phyloP scores from a whole-genome alignment of 2,329 filamentous ascomycete species.

The Lasiodiplodia gonubiensis region DNA sequence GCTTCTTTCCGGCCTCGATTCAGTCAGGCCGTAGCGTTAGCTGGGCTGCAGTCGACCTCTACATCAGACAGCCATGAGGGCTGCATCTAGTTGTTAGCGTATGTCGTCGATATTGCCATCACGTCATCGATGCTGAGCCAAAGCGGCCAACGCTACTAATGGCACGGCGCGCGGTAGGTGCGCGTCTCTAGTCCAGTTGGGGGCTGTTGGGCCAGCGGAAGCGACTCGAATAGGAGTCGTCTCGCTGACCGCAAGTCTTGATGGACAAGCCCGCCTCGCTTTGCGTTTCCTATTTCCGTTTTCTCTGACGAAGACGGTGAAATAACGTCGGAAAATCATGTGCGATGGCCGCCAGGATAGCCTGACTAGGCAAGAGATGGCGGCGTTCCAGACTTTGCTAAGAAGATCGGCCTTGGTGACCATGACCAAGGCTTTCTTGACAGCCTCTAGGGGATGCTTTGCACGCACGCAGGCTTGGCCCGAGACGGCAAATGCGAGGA shows the following conservation, averaged over 20 bases:
- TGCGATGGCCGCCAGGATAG: background rate
- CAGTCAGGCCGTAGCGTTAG: background rate
- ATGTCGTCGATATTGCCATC: background rate
- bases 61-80: background rate
- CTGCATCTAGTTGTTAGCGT: background rate
- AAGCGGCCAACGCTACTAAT: background rate
- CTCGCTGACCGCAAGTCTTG: conserved; percentile 19
- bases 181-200: background rate
- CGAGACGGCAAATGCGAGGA: background rate
- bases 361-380: background rate
- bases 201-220: background rate
- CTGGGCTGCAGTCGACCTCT: background rate
- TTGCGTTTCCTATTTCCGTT: conserved; percentile 11
- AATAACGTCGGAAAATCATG: background rate
- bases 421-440: conserved; percentile 19
- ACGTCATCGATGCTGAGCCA: background rate
- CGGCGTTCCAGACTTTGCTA: conserved; percentile 4
- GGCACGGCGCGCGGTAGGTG: background rate
- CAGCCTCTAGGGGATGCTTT: background rate
- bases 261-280: conserved; percentile 6
- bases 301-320: conserved; percentile 12
- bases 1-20: background rate
- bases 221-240: conserved; percentile 13
- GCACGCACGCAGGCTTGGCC: background rate
- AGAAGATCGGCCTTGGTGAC: conserved; percentile 8